A percentile compares a stretch with the other conserved stretches of the same genome.
These are phyloP conservation scores for Sporothrix dimorphospora DNA, from an alignment of 2,329 filamentous ascomycete genomes.

Conservation along the genomic window DNA sequence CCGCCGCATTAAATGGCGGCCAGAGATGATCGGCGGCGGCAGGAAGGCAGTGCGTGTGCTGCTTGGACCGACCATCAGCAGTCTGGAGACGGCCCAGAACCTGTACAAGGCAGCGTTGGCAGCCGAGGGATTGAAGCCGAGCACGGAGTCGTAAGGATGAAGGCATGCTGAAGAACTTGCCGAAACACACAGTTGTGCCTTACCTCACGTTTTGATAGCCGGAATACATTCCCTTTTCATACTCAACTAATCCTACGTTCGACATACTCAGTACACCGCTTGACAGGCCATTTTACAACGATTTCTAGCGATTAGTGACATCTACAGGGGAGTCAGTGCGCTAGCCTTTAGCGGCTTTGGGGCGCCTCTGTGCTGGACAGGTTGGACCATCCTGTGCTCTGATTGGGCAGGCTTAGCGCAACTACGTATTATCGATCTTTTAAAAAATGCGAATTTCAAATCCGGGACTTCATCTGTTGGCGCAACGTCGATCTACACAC, in stretches of 20 bases:
- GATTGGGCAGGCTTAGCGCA: constrained; percentile 9
- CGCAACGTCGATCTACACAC: not conserved
- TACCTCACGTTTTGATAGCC: not conserved
- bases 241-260: not conserved
- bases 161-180: not conserved
- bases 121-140: constrained; percentile 34
- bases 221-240: not conserved
- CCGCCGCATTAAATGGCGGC: constrained; percentile 71
- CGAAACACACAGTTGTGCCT: not conserved
- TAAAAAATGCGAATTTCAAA: constrained; percentile 15
- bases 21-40: constrained; percentile 72
- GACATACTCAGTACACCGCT: too few relatives aligned
- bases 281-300: not conserved
- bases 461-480: not conserved
- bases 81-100: constrained; percentile 67
- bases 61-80: constrained; percentile 72
- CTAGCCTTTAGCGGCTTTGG: not conserved
- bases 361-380: not conserved
- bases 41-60: constrained; percentile 74
- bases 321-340: not conserved
- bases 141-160: constrained; percentile 29
- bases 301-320: not conserved
- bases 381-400: not conserved
- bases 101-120: constrained; percentile 35
- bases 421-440: not conserved